Conservation (phyloP, 1,139 yeast species). For the Tardiomyces digboiensis region DNA sequence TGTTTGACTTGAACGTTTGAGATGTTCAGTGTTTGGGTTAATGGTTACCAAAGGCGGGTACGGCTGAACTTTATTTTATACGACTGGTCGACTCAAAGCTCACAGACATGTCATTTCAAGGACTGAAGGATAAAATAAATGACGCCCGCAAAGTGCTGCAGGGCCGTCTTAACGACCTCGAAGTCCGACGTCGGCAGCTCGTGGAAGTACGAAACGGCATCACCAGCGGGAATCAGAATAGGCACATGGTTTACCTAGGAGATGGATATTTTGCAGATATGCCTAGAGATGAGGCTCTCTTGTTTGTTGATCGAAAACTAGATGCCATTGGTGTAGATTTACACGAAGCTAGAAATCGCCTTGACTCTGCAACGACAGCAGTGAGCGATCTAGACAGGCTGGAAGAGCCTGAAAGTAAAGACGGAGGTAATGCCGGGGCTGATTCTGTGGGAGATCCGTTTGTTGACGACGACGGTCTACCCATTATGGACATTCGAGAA, state of each 20-base stretch:
- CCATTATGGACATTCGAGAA: conserved; percentile 76
- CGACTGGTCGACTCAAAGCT: too few relatives aligned
- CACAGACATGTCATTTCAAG: background rate
- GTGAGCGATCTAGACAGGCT: background rate
- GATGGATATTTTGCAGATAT: conserved; percentile 52
- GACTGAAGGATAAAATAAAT: background rate
- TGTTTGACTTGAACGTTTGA: background rate
- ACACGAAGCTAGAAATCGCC: conserved; percentile 32
- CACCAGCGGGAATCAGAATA: background rate
- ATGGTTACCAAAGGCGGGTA: too few relatives aligned
- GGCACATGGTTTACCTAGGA: conserved; percentile 39
- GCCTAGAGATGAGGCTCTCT: conserved; percentile 34
- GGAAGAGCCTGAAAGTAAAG: background rate
- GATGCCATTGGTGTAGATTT: conserved; percentile 31
- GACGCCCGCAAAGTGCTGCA: background rate
- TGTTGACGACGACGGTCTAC: conserved; percentile 37
- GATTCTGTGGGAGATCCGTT: conserved; percentile 6
- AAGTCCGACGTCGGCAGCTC: background rate
- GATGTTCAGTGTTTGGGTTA: too few relatives aligned
- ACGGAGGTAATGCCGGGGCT: conserved; percentile 20
- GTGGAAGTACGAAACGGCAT: background rate
- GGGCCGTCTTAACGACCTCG: background rate
- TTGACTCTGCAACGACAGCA: conserved; percentile 27
- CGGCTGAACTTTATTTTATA: too few relatives aligned
- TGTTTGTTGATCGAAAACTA: conserved; percentile 35